Evolutionary conservation across 2,329 filamentous ascomycete genomes (phyloP), one percentile per base, ranked within the genome.

Genomic region (Aspergillus sp.): DNA sequence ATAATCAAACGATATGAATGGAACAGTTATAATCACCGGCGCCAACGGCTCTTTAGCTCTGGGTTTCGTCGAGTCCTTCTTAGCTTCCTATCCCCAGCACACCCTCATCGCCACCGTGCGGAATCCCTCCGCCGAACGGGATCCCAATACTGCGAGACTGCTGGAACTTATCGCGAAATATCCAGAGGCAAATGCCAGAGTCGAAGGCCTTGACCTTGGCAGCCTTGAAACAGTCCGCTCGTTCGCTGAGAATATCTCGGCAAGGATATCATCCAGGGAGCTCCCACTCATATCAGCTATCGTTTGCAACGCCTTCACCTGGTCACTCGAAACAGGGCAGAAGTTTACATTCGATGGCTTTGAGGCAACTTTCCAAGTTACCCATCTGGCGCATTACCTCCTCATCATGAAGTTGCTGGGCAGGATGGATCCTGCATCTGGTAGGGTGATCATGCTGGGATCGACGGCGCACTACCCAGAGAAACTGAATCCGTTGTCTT

Each of bases 251-350:
- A 60, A 53, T 1, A 7, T 67, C 6, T 15, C 68, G 3, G 32
- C 60, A 0, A 68, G 70, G 32, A 64, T 79, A 8, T n/a, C 53
- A 1, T 53, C 64, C 4, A 62, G 64, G 20, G 66, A 65, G 32
- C 56, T 74, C 3, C 72, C 73, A 0, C 71, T 62, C 2, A 63
- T 79, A 22, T 58, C 58, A 15, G 66, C 67, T n/a, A 72, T 79
- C 18, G 61, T 79, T 22, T 76, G 73, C 60, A 79, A 78, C 57
- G 76, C 76, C 7, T 74, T 71, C 56, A 70, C 73, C 43, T 75
- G 73, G 70, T 76, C 75, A 26, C 60, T 78, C 11, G 59, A 66
- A 18, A 50, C 53, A 5, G 67, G 68, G 9, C 59, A 68, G 2
- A 68, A 75, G 54, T 61, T 71, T 22, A 76, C 75, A 1, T 57